A percentile compares a stretch with the other conserved stretches of the same genome.
Conservation (phyloP, 2,329 filamentous ascomycete genomes). For the Colletotrichum abscissum region DNA sequence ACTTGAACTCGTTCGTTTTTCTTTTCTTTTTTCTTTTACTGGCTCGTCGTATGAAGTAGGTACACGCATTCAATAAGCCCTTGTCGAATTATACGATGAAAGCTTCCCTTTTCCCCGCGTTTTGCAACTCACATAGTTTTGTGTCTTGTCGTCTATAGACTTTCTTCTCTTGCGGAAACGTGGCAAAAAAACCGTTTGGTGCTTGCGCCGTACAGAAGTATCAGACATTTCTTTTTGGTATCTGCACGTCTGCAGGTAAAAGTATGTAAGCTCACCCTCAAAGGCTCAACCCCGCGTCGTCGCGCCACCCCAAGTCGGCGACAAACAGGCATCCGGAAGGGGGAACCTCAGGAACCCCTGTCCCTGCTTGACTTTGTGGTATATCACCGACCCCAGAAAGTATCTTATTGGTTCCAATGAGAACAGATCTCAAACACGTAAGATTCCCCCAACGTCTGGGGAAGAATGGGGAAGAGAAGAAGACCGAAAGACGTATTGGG, state of each 20-base stretch:
- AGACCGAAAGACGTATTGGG: not conserved
- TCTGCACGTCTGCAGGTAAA: not conserved
- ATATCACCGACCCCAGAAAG: conserved; percentile 5
- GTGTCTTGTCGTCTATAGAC: not conserved
- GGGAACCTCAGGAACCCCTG: not conserved
- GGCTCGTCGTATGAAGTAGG: not conserved
- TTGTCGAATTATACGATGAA: not conserved
- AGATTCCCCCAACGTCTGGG: conserved; percentile 15
- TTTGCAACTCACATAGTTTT: not conserved
- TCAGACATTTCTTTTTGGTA: no score
- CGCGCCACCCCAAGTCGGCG: conserved; percentile 2
- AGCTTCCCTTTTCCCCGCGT: conserved; percentile 4
- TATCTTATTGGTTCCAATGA: not conserved
- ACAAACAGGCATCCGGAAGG: not conserved
- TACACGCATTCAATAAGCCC: not conserved
- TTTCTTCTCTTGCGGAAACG: conserved; percentile 7
- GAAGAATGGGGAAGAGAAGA: not conserved
- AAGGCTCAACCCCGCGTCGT: conserved; percentile 8
- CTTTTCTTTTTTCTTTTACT: not conserved
- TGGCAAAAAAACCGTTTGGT: conserved; percentile 7
- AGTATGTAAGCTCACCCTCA: not conserved
- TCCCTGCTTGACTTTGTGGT: not conserved
- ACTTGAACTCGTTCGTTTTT: not conserved
- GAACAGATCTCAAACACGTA: conserved; percentile 14
- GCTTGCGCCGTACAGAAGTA: no score